A percentile compares a stretch with the other conserved stretches of the same genome.
These are phyloP conservation scores for Xylariaceae sp. DNA, from an alignment of 2,329 filamentous ascomycete species.

Conservation along the genomic window DNA sequence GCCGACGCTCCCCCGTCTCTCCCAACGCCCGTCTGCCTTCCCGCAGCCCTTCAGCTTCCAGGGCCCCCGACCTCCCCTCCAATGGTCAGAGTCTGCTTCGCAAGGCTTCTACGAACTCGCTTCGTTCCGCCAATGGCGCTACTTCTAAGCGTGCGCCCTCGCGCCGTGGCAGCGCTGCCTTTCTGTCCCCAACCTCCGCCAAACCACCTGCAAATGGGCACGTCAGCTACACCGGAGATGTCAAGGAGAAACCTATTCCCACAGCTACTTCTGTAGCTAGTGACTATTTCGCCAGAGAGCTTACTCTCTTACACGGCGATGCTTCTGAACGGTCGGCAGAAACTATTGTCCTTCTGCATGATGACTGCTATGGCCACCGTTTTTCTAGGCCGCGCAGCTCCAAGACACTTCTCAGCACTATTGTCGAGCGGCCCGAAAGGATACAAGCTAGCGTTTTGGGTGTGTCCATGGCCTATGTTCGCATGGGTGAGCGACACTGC, in stretches of 20 bases:
- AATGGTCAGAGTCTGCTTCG: constrained; percentile 49
- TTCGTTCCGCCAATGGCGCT: constrained; percentile 46
- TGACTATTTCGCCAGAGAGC: constrained; percentile 65
- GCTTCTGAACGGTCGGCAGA: constrained; percentile 44
- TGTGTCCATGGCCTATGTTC: constrained; percentile 81
- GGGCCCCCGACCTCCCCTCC: constrained; percentile 39
- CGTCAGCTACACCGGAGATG: constrained; percentile 27
- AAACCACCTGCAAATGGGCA: constrained; percentile 35
- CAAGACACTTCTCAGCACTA: constrained; percentile 66
- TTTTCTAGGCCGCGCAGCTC: constrained; percentile 79
- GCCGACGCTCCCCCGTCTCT: constrained; percentile 23
- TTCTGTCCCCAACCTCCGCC: constrained; percentile 39
- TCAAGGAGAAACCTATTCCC: constrained; percentile 37
- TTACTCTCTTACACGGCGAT: constrained; percentile 56
- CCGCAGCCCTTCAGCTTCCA: constrained; percentile 38
- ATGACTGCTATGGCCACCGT: constrained; percentile 91
- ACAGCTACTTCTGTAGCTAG: constrained; percentile 58
- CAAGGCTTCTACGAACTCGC: constrained; percentile 55
- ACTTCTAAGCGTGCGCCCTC: constrained; percentile 37
- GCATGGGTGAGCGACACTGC: constrained; percentile 76
- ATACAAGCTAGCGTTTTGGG: constrained; percentile 81
- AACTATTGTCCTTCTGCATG: constrained; percentile 82
- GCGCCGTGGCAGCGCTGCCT: constrained; percentile 46
- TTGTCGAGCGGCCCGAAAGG: constrained; percentile 90
- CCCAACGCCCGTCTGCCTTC: constrained; percentile 35